These are phyloP conservation scores for Boletellus ananas DNA, from an alignment of 768 basidiomycete genomes.

Conservation along the genomic window DNA sequence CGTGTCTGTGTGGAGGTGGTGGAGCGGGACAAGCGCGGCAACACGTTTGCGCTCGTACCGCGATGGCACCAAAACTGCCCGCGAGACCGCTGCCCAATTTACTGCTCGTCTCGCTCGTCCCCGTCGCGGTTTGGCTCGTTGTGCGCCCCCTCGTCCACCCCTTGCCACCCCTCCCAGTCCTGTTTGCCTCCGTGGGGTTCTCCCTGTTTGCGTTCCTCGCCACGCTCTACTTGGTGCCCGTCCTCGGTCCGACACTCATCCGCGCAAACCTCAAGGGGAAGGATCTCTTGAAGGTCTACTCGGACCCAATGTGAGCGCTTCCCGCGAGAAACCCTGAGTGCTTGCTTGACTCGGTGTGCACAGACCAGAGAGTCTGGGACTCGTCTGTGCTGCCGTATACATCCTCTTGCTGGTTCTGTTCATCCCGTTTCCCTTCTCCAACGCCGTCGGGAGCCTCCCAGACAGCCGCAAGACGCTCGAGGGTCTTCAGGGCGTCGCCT, in stretches of 20 bases:
- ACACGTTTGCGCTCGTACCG: slow-evolving; percentile 1
- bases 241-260: slow-evolving; percentile 75
- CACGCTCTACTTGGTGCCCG: slow-evolving; percentile 76
- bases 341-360: neutral
- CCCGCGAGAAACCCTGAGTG: neutral
- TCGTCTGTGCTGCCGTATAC: slow-evolving; percentile 87
- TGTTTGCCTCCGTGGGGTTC: slow-evolving; percentile 80
- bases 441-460: slow-evolving; percentile 51
- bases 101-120: slow-evolving; percentile 56
- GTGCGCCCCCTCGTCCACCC: slow-evolving; percentile 69
- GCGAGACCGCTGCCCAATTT: slow-evolving; percentile 51
- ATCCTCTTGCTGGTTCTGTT: slow-evolving; percentile 85
- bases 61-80: slow-evolving; percentile 24
- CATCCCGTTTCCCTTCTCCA: slow-evolving; percentile 92
- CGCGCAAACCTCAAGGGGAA: slow-evolving; percentile 78
- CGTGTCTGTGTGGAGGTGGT: slow-evolving; percentile 5
- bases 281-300: slow-evolving; percentile 83
- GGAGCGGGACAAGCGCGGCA: slow-evolving; percentile 29
- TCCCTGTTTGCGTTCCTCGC: slow-evolving; percentile 78
- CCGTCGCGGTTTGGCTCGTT: slow-evolving; percentile 71
- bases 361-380: slow-evolving; percentile 92
- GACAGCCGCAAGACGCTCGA: slow-evolving; percentile 44
- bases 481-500: slow-evolving; percentile 42
- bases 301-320: slow-evolving; percentile 59
- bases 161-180: slow-evolving; percentile 60